These are phyloP conservation scores for Chlamydomonas sphaeroides DNA, from an alignment of 139 green algal genomes.

Conservation along the genomic window DNA sequence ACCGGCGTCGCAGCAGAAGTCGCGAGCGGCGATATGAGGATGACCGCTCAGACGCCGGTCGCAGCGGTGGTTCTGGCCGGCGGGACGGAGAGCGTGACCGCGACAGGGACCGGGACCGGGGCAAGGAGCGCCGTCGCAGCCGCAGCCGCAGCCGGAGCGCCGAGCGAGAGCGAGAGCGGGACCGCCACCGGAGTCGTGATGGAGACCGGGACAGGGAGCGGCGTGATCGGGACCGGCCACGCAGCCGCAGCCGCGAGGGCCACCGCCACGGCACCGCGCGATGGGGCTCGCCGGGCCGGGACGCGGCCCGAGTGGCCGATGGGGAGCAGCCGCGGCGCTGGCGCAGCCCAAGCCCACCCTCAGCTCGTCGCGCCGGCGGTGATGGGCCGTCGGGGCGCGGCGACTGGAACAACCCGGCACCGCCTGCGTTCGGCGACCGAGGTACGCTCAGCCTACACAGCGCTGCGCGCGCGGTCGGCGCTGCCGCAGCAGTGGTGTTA, in stretches of 20 bases:
- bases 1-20: too few relatives aligned
- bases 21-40: too few relatives aligned
- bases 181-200: not conserved
- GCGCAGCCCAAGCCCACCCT: conserved; percentile 13
- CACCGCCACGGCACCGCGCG: not conserved
- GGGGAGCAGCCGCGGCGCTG: not conserved
- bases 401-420: conserved; percentile 3
- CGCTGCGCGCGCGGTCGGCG: too few relatives aligned
- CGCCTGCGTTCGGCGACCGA: not conserved
- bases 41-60: too few relatives aligned
- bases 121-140: too few relatives aligned
- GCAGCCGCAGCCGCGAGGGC: not conserved
- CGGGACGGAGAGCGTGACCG: too few relatives aligned
- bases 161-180: not conserved
- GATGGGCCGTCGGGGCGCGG: not conserved
- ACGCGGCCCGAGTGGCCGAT: not conserved
- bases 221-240: not conserved
- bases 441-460: too few relatives aligned
- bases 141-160: too few relatives aligned
- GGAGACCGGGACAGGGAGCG: not conserved
- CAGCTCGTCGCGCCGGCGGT: not conserved
- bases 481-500: too few relatives aligned
- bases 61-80: too few relatives aligned
- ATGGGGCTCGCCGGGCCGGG: not conserved
- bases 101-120: too few relatives aligned